Percentiles rank a stretch among this genome's conserved stretches.
These are phyloP conservation scores for Hydrangea macrophylla DNA, from an alignment of 148 eudicot species.

Conservation along the genomic window DNA sequence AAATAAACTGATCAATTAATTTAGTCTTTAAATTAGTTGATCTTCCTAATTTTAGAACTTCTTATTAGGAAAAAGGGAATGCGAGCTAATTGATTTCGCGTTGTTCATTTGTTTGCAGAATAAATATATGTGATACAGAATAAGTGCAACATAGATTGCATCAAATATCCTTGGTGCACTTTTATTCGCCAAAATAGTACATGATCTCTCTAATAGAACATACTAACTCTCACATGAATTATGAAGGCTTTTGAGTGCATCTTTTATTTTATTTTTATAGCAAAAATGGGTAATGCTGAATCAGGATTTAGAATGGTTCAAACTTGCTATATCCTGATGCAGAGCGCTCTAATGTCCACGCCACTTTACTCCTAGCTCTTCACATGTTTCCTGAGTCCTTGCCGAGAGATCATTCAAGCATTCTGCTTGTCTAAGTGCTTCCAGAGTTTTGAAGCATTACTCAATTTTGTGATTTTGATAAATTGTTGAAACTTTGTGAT, in stretches of 20 bases:
- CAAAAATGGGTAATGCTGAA: neutral
- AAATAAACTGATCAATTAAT: too few species aligned
- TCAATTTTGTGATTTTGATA: conserved; percentile 28
- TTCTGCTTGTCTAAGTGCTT: neutral
- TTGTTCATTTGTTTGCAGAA: neutral
- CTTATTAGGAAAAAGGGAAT: too few species aligned
- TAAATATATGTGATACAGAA: neutral
- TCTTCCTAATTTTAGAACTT: too few species aligned
- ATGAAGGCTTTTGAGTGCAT: neutral
- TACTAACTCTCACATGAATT: neutral
- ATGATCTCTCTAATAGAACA: neutral
- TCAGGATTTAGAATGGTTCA: neutral
- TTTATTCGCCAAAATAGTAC: neutral
- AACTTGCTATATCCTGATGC: neutral
- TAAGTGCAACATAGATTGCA: neutral
- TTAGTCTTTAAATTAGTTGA: too few species aligned
- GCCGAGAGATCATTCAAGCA: neutral
- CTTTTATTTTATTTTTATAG: neutral
- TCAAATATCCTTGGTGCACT: neutral
- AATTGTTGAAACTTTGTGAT: conserved; percentile 56
- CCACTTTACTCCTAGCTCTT: neutral
- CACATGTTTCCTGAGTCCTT: neutral
- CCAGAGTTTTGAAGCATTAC: neutral
- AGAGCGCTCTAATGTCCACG: neutral
- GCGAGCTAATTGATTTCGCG: too few species aligned